Conservation (phyloP, 2,329 filamentous ascomycete genomes). For the Orbilia ellipsospora region DNA sequence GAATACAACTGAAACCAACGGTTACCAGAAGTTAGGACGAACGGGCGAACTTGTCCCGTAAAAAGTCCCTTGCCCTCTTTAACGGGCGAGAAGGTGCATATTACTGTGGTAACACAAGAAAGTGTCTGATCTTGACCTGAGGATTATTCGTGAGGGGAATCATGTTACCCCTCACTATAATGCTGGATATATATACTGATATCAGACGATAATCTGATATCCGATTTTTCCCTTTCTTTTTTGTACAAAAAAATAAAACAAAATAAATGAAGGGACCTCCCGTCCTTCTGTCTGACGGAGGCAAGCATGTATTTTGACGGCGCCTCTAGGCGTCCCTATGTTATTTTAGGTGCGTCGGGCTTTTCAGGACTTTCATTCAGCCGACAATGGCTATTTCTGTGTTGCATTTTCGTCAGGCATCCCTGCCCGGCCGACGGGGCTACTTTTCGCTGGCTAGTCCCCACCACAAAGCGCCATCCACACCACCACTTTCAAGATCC, state of each 20-base stretch:
- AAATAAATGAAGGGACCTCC: slow-evolving; percentile 9
- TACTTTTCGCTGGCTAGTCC: too few relatives aligned
- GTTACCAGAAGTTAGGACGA: slow-evolving; percentile 32
- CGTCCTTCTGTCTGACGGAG: slow-evolving; percentile 15
- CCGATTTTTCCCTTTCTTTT: slow-evolving; percentile 7
- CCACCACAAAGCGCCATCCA: background rate
- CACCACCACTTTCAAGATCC: slow-evolving; percentile 43
- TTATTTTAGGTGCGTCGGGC: slow-evolving; percentile 46
- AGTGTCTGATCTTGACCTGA: background rate
- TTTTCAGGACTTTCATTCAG: slow-evolving; percentile 38
- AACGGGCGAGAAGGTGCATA: background rate
- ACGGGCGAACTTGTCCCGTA: slow-evolving; percentile 33
- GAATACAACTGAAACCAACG: slow-evolving; percentile 16
- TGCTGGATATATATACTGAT: slow-evolving; percentile 24
- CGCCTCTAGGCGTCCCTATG: slow-evolving; percentile 36
- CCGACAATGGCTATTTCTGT: slow-evolving; percentile 54
- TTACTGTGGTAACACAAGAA: slow-evolving; percentile 20
- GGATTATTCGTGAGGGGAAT: background rate
- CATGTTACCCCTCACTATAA: slow-evolving; percentile 50
- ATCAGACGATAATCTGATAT: slow-evolving; percentile 40
- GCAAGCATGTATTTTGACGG: slow-evolving; percentile 31
- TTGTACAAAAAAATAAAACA: background rate
- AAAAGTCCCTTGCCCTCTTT: slow-evolving; percentile 5
- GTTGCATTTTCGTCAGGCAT: slow-evolving; percentile 46
- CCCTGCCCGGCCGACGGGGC: slow-evolving; percentile 20